phyloP scores from a whole-genome alignment of 73 alveolate species.

The Paramecium tetraurelia region DNA sequence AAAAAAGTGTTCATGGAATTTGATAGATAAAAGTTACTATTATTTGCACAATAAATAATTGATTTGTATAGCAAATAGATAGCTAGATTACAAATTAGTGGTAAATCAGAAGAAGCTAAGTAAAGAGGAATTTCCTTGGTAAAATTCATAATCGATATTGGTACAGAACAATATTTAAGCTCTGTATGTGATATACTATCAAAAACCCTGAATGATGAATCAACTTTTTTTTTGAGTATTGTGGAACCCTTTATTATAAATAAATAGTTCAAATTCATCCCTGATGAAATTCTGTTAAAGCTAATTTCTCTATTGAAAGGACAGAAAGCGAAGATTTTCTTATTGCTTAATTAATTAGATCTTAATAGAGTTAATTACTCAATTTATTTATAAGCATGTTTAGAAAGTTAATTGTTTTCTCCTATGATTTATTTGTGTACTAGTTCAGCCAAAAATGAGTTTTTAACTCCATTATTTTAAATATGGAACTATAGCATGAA shows the following conservation, averaged over 20 bases:
- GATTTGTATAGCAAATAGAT: not conserved
- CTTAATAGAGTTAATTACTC: not conserved
- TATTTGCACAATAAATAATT: not conserved
- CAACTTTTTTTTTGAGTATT: not conserved
- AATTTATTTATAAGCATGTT: constrained; percentile 10
- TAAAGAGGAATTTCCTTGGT: not conserved
- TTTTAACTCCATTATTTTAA: constrained; percentile 41
- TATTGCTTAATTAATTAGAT: constrained; percentile 10
- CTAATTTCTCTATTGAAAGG: not conserved
- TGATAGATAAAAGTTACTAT: not conserved
- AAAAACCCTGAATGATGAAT: not conserved
- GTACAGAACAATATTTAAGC: not conserved
- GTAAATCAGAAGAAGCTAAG: not conserved
- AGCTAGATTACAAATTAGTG: not conserved
- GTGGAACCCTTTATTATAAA: constrained; percentile 30
- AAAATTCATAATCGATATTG: not conserved
- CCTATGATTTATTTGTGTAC: constrained; percentile 43
- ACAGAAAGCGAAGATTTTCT: not conserved
- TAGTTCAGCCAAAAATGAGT: not conserved
- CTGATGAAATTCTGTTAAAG: constrained; percentile 2
- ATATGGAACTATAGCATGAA: constrained; percentile 18
- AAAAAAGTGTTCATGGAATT: constrained; percentile 21
- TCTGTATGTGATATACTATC: not conserved
- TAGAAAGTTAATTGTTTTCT: not conserved
- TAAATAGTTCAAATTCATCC: not conserved